Conservation (phyloP, 371 early-diverging fungal genomes). For the Zopfochytrium polystomum region DNA sequence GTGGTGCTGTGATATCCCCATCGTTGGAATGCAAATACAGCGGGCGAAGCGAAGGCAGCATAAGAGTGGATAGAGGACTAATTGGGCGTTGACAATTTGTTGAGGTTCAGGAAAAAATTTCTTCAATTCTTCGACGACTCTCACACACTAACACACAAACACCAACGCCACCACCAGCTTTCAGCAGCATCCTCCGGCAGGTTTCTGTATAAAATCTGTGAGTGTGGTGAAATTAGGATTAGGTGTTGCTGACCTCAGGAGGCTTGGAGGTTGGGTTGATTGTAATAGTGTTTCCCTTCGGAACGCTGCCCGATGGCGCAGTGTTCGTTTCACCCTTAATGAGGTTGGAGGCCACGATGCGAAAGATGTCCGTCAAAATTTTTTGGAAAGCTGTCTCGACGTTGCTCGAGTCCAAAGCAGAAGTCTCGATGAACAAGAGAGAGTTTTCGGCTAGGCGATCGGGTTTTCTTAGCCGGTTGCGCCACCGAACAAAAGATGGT, state of each 20-base stretch:
- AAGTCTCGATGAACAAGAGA: constrained; percentile 92
- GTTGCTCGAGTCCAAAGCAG: constrained; percentile 91
- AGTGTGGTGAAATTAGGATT: not conserved
- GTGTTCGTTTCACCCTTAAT: constrained; percentile 50
- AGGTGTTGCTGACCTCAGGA: not conserved
- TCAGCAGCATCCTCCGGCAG: constrained; percentile 16
- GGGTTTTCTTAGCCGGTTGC: not conserved
- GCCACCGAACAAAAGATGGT: not conserved
- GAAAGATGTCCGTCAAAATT: constrained; percentile 91
- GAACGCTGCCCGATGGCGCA: constrained; percentile 22
- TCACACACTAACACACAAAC: too few species aligned
- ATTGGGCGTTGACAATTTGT: too few species aligned
- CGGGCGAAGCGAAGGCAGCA: too few species aligned
- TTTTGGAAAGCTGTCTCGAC: constrained; percentile 92
- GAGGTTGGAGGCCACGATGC: constrained; percentile 89
- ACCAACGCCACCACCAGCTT: too few species aligned
- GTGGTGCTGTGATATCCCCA: too few species aligned
- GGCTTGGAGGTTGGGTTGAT: constrained; percentile 4
- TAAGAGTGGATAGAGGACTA: too few species aligned
- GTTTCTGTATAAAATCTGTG: constrained; percentile 1
- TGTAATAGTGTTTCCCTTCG: constrained; percentile 10
- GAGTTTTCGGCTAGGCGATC: constrained; percentile 73
- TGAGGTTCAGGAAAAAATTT: too few species aligned
- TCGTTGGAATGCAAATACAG: too few species aligned
- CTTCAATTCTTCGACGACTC: too few species aligned